Conservation (phyloP, 108 stramenopile species). For the Cyclotella cryptica region DNA sequence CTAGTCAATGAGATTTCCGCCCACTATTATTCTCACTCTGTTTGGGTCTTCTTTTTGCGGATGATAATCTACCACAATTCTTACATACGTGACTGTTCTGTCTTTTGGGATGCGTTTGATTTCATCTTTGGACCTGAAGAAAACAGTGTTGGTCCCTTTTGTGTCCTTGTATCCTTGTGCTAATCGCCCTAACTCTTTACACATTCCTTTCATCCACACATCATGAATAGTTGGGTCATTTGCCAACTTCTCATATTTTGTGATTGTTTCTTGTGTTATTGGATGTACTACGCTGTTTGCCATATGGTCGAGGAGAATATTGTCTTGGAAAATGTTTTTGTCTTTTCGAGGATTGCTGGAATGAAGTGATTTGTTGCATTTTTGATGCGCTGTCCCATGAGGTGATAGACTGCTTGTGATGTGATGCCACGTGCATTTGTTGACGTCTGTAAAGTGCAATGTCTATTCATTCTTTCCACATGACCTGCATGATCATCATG, state of each 20-base stretch:
- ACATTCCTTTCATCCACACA: constrained; percentile 22
- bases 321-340: neutral
- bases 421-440: too few relatives aligned
- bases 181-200: constrained; percentile 49
- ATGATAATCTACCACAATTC: constrained; percentile 27
- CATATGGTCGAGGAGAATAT: neutral
- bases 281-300: constrained; percentile 5
- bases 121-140: neutral
- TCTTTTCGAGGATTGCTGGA: neutral
- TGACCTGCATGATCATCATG: too few relatives aligned
- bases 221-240: neutral
- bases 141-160: constrained; percentile 20
- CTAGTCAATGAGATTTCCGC: constrained; percentile 46
- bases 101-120: constrained; percentile 21
- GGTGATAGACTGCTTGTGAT: too few relatives aligned
- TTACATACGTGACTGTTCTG: constrained; percentile 27
- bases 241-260: constrained; percentile 37
- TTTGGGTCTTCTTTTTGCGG: constrained; percentile 33
- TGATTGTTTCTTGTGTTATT: constrained; percentile 21
- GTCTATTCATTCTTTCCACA: too few relatives aligned
- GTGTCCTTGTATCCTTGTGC: constrained; percentile 40
- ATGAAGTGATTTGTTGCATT: neutral
- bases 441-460: too few relatives aligned
- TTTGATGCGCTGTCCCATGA: too few relatives aligned
- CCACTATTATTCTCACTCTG: constrained; percentile 33